Base-by-base conservation (phyloP, 2,329 filamentous ascomycete genomes). In the Pyrenophora tritici-repentis region DNA sequence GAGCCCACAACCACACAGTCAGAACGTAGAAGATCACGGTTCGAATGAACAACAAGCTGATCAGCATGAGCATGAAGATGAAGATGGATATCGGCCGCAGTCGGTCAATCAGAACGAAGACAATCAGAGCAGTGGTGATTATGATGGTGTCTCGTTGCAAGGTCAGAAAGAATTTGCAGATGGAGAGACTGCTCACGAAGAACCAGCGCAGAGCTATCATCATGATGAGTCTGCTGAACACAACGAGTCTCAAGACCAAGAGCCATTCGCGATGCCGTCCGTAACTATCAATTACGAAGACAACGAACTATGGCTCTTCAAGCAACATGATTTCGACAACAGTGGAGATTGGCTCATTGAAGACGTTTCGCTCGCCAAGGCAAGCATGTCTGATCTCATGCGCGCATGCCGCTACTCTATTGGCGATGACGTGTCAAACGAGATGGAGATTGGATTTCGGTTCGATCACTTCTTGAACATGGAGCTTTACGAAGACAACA, bases 361-460 rank as follows among this genome's bases (percentile, higher is more conserved):
- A 16, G 66, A 71, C 38, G 33, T 58, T 4, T 60, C 62, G 3
- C 33, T 65, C n/a, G 56, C 62, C 6, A 61, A 57, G 14, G 51
- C 60, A 20, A 62, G 60, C 41, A 71, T 88, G 22, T 73, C 73
- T 45, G 76, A 80, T 45, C 74, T 89, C n/a, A 79, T 89, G 50
- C 71, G 74, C 59, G 78, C 79, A 54, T 82, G 83, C 66, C 78
- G 83, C 61, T 65, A 74, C 46, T 75, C 86, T 32, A 77, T 86
- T 54, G 77, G 77, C 50, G 79, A 82, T 13, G 79, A 80, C 59
- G 73, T 88, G 37, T 73, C 76, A 26, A 76, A 81, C 43, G 80
- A 83, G 71, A 79, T 63, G 68, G 78, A 58, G 73, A 78, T 61
- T 71, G 81, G 55, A 80, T 80, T 72, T 31, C 59, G 65, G 7